phyloP scores from a whole-genome alignment of 2,329 filamentous ascomycete genomes.

The Aspergillus sp. region DNA sequence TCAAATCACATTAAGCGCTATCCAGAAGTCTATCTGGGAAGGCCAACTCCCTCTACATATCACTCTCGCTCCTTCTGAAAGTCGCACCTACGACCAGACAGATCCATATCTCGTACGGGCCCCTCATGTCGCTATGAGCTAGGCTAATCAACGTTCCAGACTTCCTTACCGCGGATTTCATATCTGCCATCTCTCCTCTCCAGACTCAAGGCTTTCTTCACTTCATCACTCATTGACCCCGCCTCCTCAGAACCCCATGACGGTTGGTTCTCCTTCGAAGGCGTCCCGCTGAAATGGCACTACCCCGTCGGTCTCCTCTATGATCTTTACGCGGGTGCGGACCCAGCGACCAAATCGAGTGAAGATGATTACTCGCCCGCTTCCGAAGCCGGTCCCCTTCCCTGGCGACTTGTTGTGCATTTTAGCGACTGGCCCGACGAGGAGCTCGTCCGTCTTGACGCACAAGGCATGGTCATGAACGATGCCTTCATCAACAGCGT shows the following conservation, averaged over 20 bases:
- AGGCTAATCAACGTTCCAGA: constrained; percentile 34
- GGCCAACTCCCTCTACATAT: constrained; percentile 63
- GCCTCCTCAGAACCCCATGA: constrained; percentile 50
- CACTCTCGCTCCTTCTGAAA: constrained; percentile 58
- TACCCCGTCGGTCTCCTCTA: constrained; percentile 68
- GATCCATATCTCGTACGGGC: constrained; percentile 58
- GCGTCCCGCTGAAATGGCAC: constrained; percentile 70
- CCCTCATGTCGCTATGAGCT: neutral
- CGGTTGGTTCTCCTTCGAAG: constrained; percentile 67
- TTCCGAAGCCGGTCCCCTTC: constrained; percentile 39
- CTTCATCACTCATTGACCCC: constrained; percentile 57
- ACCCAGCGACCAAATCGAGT: constrained; percentile 37
- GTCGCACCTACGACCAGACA: constrained; percentile 59
- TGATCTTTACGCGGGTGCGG: constrained; percentile 65
- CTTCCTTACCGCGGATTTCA: constrained; percentile 64
- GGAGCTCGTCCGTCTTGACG: constrained; percentile 59
- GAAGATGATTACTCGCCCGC: constrained; percentile 16
- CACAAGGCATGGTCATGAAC: constrained; percentile 56
- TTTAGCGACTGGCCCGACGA: constrained; percentile 60
- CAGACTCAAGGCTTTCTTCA: constrained; percentile 64
- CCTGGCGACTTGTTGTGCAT: constrained; percentile 65
- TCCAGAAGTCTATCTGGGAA: constrained; percentile 55
- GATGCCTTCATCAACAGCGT: constrained; percentile 69
- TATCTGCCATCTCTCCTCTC: constrained; percentile 68
- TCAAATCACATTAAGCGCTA: constrained; percentile 28